A percentile compares a stretch with the other conserved stretches of the same genome.
phyloP scores from a whole-genome alignment of 805 yeast species.

The Pichia phayaonensis region DNA sequence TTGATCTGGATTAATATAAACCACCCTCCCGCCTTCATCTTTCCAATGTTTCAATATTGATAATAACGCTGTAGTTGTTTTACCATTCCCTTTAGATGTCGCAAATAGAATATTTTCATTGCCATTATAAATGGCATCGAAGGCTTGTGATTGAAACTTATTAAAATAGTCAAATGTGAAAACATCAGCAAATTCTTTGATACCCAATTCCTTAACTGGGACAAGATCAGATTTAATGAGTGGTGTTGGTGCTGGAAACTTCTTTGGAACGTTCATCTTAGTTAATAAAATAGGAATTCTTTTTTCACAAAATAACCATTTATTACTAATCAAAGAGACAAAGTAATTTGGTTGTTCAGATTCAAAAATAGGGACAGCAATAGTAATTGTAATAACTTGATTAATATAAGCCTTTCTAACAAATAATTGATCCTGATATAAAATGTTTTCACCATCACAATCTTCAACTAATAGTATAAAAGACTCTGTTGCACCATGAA shows the following conservation, averaged over 20 bases:
- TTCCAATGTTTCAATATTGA: conserved; percentile 70
- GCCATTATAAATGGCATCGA: conserved; percentile 48
- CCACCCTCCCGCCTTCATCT: conserved; percentile 57
- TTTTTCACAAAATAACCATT: conserved; percentile 74
- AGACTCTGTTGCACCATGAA: conserved; percentile 60
- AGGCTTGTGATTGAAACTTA: conserved; percentile 65
- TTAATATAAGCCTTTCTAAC: conserved; percentile 44
- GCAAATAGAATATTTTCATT: conserved; percentile 56
- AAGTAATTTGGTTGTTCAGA: conserved; percentile 67
- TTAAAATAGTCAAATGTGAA: conserved; percentile 55
- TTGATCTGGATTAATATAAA: conserved; percentile 63
- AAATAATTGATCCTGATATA: conserved; percentile 49
- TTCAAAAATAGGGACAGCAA: conserved; percentile 51
- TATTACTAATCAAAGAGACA: conserved; percentile 65
- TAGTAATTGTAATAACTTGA: conserved; percentile 51
- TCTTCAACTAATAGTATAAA: conserved; percentile 76
- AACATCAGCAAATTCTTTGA: conserved; percentile 37
- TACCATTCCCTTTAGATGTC: conserved; percentile 69
- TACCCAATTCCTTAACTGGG: conserved; percentile 40
- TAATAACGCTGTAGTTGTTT: conserved; percentile 62
- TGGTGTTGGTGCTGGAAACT: conserved; percentile 55
- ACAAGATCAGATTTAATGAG: conserved; percentile 44
- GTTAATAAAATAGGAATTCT: conserved; percentile 53
- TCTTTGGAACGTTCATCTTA: conserved; percentile 48
- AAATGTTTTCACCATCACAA: conserved; percentile 66